Evolutionary conservation across 371 early-diverging fungal species (phyloP).

Genomic region (Circinella minor): DNA sequence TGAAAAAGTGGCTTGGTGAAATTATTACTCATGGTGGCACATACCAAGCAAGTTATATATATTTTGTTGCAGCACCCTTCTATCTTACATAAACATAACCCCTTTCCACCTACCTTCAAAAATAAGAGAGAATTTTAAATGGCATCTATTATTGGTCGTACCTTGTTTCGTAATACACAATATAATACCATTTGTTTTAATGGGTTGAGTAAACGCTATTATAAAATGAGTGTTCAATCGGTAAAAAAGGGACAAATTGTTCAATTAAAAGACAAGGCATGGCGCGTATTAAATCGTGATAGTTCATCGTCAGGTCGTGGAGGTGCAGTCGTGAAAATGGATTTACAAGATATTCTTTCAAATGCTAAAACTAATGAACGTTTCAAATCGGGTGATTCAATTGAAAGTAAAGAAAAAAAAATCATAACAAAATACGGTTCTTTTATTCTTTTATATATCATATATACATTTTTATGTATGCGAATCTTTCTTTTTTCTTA

Average conservation of each 20-base stretch:
- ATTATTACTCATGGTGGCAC: too few relatives aligned
- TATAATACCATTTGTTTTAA: not conserved
- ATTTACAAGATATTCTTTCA: constrained; percentile 62
- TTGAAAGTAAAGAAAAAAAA: constrained; percentile 54
- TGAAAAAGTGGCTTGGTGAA: constrained; percentile 3
- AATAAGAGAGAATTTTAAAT: not conserved
- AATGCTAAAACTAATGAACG: constrained; percentile 65
- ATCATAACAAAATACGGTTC: too few relatives aligned
- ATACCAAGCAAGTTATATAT: too few relatives aligned
- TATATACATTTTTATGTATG: too few relatives aligned
- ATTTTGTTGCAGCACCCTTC: too few relatives aligned
- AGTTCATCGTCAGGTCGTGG: constrained; percentile 52
- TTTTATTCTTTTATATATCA: too few relatives aligned
- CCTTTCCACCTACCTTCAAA: not conserved
- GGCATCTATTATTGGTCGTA: constrained; percentile 1
- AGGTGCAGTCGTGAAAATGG: constrained; percentile 64
- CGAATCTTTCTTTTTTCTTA: too few relatives aligned
- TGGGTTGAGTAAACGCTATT: constrained; percentile 26
- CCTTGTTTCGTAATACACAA: not conserved
- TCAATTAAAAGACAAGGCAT: constrained; percentile 48
- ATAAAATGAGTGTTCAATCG: constrained; percentile 48
- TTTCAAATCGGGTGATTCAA: constrained; percentile 61
- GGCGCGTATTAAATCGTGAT: constrained; percentile 51
- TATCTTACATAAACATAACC: not conserved
- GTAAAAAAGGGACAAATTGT: constrained; percentile 56